Evolutionary conservation across 1,284 basidiomycete genomes (phyloP).

Genomic region (Cutaneotrichosporon sp.): DNA sequence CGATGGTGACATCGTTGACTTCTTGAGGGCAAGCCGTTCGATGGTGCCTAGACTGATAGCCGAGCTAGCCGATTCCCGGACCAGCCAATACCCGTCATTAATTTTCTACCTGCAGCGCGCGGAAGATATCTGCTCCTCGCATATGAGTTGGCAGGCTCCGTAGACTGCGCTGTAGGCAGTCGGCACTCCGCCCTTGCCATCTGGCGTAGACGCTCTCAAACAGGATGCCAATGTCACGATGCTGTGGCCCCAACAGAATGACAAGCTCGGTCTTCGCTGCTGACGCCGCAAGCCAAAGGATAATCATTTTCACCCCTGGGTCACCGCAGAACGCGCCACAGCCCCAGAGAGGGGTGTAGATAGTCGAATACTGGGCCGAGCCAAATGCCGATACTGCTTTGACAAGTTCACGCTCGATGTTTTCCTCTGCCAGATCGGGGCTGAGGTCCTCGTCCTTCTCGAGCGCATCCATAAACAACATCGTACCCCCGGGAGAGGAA

Average conservation of each 20-base stretch:
- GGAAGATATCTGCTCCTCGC: no score
- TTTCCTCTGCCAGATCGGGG: no score
- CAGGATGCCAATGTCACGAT: not conserved
- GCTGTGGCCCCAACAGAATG: not conserved
- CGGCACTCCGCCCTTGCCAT: no score
- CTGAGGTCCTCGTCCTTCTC: not conserved
- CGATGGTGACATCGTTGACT: no score
- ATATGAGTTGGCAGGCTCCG: no score
- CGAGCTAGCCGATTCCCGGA: no score
- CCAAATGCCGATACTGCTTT: not conserved
- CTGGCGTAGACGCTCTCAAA: no score
- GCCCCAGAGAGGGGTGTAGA: not conserved
- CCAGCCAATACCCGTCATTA: no score
- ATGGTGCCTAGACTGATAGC: no score
- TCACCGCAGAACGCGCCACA: conserved; percentile 5
- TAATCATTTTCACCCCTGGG: not conserved
- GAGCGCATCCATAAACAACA: conserved; percentile 1
- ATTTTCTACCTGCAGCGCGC: no score
- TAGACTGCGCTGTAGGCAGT: no score
- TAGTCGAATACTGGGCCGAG: not conserved
- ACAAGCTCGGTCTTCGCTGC: not conserved
- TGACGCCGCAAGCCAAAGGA: conserved; percentile 1
- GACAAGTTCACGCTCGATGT: not conserved
- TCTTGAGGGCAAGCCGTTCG: no score
- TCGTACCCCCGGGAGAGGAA: not conserved